A percentile compares a stretch with the other conserved stretches of the same genome.
Conservation (phyloP, 345 rosid genomes). For the Aurinia saxatilis region DNA sequence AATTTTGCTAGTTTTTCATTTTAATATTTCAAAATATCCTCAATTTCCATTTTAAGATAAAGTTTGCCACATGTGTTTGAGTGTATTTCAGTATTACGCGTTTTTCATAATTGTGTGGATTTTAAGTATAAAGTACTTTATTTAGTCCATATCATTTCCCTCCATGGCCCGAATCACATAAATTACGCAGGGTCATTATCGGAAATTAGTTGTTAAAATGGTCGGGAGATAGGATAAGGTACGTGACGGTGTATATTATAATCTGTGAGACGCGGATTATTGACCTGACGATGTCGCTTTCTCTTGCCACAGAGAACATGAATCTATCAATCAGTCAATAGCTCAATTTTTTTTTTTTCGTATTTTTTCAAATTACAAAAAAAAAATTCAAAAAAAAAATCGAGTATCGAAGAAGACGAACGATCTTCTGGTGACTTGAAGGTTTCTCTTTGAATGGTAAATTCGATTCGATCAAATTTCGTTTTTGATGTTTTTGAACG, state of each 20-base stretch:
- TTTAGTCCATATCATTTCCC: too few species aligned
- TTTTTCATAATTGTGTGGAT: too few species aligned
- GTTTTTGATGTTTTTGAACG: not conserved
- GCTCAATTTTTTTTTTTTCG: not conserved
- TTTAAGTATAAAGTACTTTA: too few species aligned
- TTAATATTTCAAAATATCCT: too few species aligned
- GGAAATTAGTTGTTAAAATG: not conserved
- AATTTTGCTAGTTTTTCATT: too few species aligned
- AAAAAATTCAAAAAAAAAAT: slow-evolving; percentile 7
- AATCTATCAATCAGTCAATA: slow-evolving; percentile 17
- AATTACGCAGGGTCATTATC: not conserved
- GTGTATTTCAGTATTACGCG: too few species aligned
- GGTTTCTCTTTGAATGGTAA: slow-evolving; percentile 8
- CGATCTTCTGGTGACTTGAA: slow-evolving; percentile 14
- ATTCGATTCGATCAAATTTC: not conserved
- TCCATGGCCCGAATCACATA: too few species aligned
- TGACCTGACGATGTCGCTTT: slow-evolving; percentile 21
- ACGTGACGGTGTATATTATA: slow-evolving; percentile 13
- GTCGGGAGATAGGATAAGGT: not conserved
- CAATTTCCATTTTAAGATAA: too few species aligned
- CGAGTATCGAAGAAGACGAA: slow-evolving; percentile 14
- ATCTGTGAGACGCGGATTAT: not conserved
- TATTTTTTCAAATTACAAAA: not conserved
- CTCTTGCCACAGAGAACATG: slow-evolving; percentile 25
- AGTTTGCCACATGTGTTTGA: too few species aligned